Base-by-base conservation (phyloP, 2,329 filamentous ascomycete species). In the Sarocladium kiliense region DNA sequence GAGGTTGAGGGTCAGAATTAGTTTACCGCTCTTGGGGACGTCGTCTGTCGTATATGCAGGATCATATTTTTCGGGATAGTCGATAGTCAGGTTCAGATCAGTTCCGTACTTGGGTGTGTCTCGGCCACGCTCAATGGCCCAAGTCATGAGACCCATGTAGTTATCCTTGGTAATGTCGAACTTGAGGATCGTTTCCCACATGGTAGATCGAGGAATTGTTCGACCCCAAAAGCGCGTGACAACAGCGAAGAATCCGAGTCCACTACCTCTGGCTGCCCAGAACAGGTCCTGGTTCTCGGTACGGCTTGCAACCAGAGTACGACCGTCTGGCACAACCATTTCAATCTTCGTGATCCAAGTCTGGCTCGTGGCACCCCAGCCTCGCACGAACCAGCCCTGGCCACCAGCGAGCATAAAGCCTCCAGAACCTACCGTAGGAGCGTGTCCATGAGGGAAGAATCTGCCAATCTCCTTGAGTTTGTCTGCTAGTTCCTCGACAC, bases 301-400 rank as follows among this genome's bases (percentile, higher is more conserved):
- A 25, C 64, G 63, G 23, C 67, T 74, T 30, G 70, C 74, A 39
- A 73, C 71, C 3, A 77, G 62, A 18, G 74, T 66, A 1, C 65
- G 59, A 12, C 77, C 77, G 56, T 71, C 70, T 10, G 75, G 68
- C 3, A 73, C 72, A 7, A 80, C 72, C 12, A 80, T 69, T 54
- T 80, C 71, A 59, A 77, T 68, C 37, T 72, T 66, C 9, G 79
- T 64, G 9, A 77, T 69, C 61, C 65, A 68, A 10, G 54, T 55
- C 27, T 58, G 49, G 42, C 41, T 36, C 7, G 65, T 65, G 11
- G 57, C 56, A 16, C 64, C 64, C 64, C 64, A 66, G 12, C 62
- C 63, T 25, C 62, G 60, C 56, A 63, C 56, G 54, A 66, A 66
- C 56, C 56, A 62, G 14, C 64, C 64, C 54, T 66, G 64, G 9